These are phyloP conservation scores for Pythium plurisporium DNA, from an alignment of 352 stramenopile species.

Conservation along the genomic window DNA sequence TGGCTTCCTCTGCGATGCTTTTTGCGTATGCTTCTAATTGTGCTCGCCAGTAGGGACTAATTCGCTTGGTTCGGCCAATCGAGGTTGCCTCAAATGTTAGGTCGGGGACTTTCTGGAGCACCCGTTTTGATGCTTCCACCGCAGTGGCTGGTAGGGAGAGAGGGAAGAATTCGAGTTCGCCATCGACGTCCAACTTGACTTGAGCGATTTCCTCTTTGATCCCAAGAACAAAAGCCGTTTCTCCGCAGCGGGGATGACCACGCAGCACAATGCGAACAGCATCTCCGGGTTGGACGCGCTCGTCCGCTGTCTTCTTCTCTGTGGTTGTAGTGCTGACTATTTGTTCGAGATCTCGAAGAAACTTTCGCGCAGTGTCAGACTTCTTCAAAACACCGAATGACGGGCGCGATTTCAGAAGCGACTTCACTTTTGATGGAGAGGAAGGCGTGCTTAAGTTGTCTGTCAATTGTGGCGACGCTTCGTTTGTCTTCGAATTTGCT, in stretches of 20 bases:
- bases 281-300: conserved; percentile 38
- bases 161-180: conserved; percentile 76
- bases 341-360: conserved; percentile 56
- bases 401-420: conserved; percentile 4
- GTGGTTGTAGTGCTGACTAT: conserved; percentile 35
- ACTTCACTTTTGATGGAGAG: conserved; percentile 12
- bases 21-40: conserved; percentile 60
- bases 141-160: conserved; percentile 53
- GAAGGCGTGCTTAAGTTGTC: no score
- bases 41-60: conserved; percentile 45
- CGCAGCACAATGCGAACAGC: conserved; percentile 71
- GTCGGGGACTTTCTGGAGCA: conserved; percentile 56
- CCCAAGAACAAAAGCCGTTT: conserved; percentile 69
- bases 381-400: conserved; percentile 31
- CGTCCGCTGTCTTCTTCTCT: conserved; percentile 37
- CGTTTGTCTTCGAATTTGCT: conserved; percentile 8
- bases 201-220: conserved; percentile 61
- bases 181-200: conserved; percentile 80
- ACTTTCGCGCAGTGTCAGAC: conserved; percentile 45
- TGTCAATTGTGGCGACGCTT: neutral
- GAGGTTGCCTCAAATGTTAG: conserved; percentile 58
- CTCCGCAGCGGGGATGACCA: conserved; percentile 67
- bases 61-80: conserved; percentile 30
- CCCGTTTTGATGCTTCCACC: conserved; percentile 43
- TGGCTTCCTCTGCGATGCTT: conserved; percentile 59